Evolutionary conservation across 371 early-diverging fungal species (phyloP).

Genomic region (Mortierella sp.): DNA sequence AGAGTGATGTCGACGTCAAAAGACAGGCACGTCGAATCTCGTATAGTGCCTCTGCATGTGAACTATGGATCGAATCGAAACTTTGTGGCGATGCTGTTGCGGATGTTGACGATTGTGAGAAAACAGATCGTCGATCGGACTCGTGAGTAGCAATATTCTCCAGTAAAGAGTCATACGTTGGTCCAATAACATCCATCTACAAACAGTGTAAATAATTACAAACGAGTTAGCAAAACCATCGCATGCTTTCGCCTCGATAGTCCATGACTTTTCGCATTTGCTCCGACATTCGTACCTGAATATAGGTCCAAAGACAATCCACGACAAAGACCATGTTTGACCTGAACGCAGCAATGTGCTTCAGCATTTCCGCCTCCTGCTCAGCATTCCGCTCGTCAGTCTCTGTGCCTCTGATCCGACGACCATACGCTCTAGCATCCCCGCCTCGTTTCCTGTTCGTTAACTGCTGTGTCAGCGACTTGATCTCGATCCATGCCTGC

Average conservation of each 20-base stretch:
- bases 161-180: slow-evolving; percentile 58
- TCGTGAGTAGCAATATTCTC: slow-evolving; percentile 34
- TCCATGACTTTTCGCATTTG: not conserved
- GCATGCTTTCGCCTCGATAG: not conserved
- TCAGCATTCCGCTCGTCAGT: slow-evolving; percentile 14
- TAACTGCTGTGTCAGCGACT: slow-evolving; percentile 58
- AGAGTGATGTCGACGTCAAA: slow-evolving; percentile 25
- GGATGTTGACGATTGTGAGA: not conserved
- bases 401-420: slow-evolving; percentile 28
- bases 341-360: slow-evolving; percentile 67
- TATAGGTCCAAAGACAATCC: slow-evolving; percentile 81
- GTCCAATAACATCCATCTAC: slow-evolving; percentile 78
- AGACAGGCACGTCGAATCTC: slow-evolving; percentile 50
- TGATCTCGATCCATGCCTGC: slow-evolving; percentile 62
- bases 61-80: slow-evolving; percentile 46
- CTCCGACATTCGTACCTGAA: slow-evolving; percentile 67
- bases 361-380: slow-evolving; percentile 54
- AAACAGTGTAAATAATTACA: not conserved
- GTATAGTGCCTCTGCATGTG: slow-evolving; percentile 33
- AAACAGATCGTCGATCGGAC: slow-evolving; percentile 9
- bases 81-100: slow-evolving; percentile 6
- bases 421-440: slow-evolving; percentile 11
- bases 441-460: slow-evolving; percentile 27
- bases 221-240: not conserved
- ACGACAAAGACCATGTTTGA: slow-evolving; percentile 80